phyloP scores from a whole-genome alignment of 164 flowering plant genomes.

The Akebia trifoliata region DNA sequence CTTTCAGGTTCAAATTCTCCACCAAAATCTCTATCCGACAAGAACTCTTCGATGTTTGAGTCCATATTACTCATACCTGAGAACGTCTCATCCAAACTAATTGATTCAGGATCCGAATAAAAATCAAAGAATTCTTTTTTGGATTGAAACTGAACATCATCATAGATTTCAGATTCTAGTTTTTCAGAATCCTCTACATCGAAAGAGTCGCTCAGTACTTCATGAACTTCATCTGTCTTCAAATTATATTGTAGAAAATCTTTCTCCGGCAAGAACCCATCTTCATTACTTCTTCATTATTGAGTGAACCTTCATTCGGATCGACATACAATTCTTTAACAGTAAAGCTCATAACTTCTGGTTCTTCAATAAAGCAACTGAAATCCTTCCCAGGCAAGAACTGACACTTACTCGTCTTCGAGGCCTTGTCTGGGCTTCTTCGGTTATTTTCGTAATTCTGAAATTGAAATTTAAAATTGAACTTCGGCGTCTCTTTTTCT shows the following conservation, averaged over 20 bases:
- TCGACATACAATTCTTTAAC: slow-evolving; percentile 26
- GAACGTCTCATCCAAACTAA: slow-evolving; percentile 26
- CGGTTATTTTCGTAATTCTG: slow-evolving; percentile 41
- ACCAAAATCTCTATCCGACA: slow-evolving; percentile 52
- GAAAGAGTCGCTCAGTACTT: slow-evolving; percentile 3
- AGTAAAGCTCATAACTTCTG: slow-evolving; percentile 24
- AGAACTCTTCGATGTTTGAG: slow-evolving; percentile 34
- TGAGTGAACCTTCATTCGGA: slow-evolving; percentile 7
- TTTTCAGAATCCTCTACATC: slow-evolving; percentile 9
- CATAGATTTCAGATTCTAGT: slow-evolving; percentile 8
- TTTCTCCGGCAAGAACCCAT: slow-evolving; percentile 30
- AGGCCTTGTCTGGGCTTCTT: slow-evolving; percentile 21
- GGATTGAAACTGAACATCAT: slow-evolving; percentile 16
- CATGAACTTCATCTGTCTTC: slow-evolving; percentile 14
- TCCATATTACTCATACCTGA: slow-evolving; percentile 26
- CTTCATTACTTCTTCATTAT: slow-evolving; percentile 10
- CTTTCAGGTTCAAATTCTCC: slow-evolving; percentile 13
- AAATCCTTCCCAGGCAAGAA: slow-evolving; percentile 25
- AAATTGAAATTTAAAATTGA: slow-evolving; percentile 47
- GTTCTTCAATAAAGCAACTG: slow-evolving; percentile 32
- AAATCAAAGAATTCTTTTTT: slow-evolving; percentile 26
- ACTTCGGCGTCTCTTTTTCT: slow-evolving; percentile 39
- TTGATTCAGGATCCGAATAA: slow-evolving; percentile 41
- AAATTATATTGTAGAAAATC: slow-evolving; percentile 29
- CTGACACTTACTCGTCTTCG: slow-evolving; percentile 24